These are phyloP conservation scores for Botryobasidium botryosum DNA, from an alignment of 768 basidiomycete genomes.

Conservation along the genomic window DNA sequence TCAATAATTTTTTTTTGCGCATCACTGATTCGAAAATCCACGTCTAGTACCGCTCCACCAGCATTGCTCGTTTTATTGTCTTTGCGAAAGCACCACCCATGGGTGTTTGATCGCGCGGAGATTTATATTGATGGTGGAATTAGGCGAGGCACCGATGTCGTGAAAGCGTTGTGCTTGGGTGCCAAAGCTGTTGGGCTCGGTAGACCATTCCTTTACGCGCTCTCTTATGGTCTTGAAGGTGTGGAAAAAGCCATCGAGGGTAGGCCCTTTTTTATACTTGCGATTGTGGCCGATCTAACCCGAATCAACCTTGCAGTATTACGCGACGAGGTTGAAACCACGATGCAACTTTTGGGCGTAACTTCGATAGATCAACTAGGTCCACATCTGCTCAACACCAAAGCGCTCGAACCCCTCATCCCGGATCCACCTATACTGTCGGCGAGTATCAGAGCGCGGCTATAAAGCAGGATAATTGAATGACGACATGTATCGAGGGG, in stretches of 20 bases:
- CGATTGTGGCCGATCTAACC: neutral
- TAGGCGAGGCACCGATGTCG: slow-evolving; percentile 67
- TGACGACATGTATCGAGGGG: no score
- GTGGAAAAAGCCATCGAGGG: slow-evolving; percentile 15
- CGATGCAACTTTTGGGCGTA: slow-evolving; percentile 25
- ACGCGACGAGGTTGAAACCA: slow-evolving; percentile 26
- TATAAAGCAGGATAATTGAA: no score
- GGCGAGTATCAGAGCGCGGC: no score
- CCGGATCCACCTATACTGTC: no score
- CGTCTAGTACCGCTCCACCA: neutral
- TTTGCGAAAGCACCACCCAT: slow-evolving; percentile 14
- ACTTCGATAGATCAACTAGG: slow-evolving; percentile 22
- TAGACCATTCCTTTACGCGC: slow-evolving; percentile 22
- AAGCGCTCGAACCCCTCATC: slow-evolving; percentile 4
- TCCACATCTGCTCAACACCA: slow-evolving; percentile 18
- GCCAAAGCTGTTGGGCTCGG: slow-evolving; percentile 23
- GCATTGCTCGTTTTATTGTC: neutral
- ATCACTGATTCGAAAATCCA: no score
- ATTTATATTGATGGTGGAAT: slow-evolving; percentile 84
- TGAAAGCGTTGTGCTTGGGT: slow-evolving; percentile 72
- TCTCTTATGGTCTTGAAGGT: slow-evolving; percentile 18
- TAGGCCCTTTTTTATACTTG: neutral
- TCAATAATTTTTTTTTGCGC: no score
- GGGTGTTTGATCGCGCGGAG: slow-evolving; percentile 20
- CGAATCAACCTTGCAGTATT: slow-evolving; percentile 18